Evolutionary conservation across 148 eudicot genomes (phyloP), one percentile per base, ranked within the genome.

Genomic region (Camellia lanceoleosa): DNA sequence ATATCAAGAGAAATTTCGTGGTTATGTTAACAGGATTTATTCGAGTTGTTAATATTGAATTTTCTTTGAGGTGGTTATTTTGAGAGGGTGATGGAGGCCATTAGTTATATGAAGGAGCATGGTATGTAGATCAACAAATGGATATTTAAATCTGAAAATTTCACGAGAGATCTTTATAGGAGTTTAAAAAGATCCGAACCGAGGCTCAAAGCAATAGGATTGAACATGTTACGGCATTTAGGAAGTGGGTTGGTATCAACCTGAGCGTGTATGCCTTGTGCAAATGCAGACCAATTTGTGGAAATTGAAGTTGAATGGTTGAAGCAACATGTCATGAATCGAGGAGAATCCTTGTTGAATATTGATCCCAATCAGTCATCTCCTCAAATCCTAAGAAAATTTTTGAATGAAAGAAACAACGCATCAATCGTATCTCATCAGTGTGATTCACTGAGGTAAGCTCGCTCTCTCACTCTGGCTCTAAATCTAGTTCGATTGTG

Each of bases 11-110:
- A 86, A 83, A 84, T 79, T 78, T 81, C 42, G 75, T 87, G 67
- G 84, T 70, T 59, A 75, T 85, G 84, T 70, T 59, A 75, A 86
- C 73, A 86, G 74, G 99, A 93, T 78, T 78, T 96, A 85, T 96
- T 84, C 20, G 98, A 96, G 87, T 83, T 86, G 30, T 64, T 96
- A 83, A 69, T 91, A 47, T 41, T 89, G 44, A 92, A 73, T 87
- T 96, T 96, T 86, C 81, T 96, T 78, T 88, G 91, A 59, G 99
- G 98, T 46, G 99, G 99, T 61, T 96, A 96, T 85, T 96, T 96
- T 92, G 94, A 87, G 83, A 92, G 98, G 81, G 98, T 89, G 76
- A 67, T 93, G 86, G 99, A 96, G 88, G 84, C 93, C 18, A 77
- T 93, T 80, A 73, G 78, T 44, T 80, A 75, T 62, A 92, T 92